Conservation (phyloP, 768 basidiomycete species). For the Pleurotus eryngii region DNA sequence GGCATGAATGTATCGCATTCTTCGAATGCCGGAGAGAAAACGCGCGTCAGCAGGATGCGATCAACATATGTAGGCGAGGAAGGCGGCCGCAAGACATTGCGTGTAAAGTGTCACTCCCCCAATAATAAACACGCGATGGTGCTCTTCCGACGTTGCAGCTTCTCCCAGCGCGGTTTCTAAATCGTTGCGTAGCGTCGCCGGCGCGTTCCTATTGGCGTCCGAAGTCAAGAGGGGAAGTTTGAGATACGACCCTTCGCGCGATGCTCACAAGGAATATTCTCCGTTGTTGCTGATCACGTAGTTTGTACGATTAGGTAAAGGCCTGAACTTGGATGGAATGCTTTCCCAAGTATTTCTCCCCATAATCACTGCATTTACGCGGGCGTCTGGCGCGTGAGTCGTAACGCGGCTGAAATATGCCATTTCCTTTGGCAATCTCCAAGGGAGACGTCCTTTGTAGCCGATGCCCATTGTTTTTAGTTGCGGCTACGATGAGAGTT, state of each 20-base stretch:
- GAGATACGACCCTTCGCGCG: background rate
- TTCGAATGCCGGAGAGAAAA: constrained; percentile 69
- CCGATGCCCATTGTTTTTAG: constrained; percentile 89
- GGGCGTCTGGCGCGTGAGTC: constrained; percentile 49
- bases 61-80: constrained; percentile 50
- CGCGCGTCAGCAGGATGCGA: constrained; percentile 84
- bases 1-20: constrained; percentile 89
- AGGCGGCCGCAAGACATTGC: constrained; percentile 48
- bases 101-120: constrained; percentile 89
- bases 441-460: constrained; percentile 69
- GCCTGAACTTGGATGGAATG: constrained; percentile 82
- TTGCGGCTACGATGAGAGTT: constrained; percentile 94
- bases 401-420: constrained; percentile 89
- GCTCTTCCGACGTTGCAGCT: constrained; percentile 7
- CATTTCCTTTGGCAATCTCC: constrained; percentile 87
- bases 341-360: constrained; percentile 98
- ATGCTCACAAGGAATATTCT: constrained; percentile 15
- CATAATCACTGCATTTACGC: constrained; percentile 83
- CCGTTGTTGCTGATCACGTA: constrained; percentile 57
- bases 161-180: background rate
- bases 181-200: background rate
- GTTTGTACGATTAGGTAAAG: constrained; percentile 73
- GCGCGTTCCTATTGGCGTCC: background rate
- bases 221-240: background rate
- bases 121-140: constrained; percentile 74